Conservation (phyloP, 345 rosid genomes). For the Erucastrum elatum region DNA sequence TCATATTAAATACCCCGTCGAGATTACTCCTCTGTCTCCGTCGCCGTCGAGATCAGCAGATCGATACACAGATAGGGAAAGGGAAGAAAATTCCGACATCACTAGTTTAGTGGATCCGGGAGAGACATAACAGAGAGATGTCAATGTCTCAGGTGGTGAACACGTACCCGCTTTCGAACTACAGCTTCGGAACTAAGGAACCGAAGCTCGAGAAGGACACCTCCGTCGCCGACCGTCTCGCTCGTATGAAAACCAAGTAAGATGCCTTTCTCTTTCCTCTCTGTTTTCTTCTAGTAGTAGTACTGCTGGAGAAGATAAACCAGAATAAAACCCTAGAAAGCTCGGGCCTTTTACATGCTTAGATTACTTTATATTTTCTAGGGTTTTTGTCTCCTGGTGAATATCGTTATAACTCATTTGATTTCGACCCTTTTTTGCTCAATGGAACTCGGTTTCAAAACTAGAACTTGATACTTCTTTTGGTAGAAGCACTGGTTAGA, state of each 20-base stretch:
- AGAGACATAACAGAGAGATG: slow-evolving; percentile 40
- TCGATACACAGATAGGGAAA: neutral
- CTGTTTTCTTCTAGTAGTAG: neutral
- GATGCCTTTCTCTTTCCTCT: neutral
- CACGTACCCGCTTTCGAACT: slow-evolving; percentile 87
- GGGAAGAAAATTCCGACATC: neutral
- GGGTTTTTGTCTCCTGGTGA: neutral
- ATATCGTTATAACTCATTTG: neutral
- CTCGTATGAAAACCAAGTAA: slow-evolving; percentile 98
- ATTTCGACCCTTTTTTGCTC: neutral
- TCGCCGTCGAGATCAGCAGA: neutral
- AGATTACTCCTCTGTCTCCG: neutral
- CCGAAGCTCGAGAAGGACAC: slow-evolving; percentile 96
- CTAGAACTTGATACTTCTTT: neutral
- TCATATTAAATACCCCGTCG: slow-evolving; percentile 10
- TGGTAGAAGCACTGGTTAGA: neutral
- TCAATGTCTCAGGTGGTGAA: slow-evolving; percentile 79
- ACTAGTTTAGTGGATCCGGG: neutral
- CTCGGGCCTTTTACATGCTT: neutral
- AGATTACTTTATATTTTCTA: too few relatives aligned
- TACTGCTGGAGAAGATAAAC: slow-evolving; percentile 3
- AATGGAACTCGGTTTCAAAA: neutral
- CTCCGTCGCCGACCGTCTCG: slow-evolving; percentile 95
- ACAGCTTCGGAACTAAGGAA: slow-evolving; percentile 94
- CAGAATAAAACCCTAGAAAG: slow-evolving; percentile 50